Percentiles rank a stretch among this genome's conserved stretches.
Evolutionary conservation across 805 yeast species (phyloP).

Genomic region (Nakazawaea pomicola): DNA sequence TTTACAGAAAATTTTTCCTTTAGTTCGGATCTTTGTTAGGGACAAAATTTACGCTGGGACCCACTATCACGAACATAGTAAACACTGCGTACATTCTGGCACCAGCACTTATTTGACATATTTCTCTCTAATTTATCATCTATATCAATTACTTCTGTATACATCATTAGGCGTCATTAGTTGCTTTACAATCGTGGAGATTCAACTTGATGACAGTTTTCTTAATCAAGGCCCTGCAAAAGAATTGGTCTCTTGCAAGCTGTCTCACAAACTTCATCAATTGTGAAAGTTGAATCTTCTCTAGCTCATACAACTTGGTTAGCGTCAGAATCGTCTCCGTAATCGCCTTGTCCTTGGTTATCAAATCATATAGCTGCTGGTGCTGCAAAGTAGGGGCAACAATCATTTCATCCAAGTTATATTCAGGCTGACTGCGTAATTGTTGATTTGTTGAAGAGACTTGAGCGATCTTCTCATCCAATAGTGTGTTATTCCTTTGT

Average conservation of each 20-base stretch:
- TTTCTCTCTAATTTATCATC: neutral
- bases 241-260: conserved; percentile 61
- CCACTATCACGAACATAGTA: neutral
- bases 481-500: conserved; percentile 22
- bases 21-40: no score
- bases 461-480: conserved; percentile 19
- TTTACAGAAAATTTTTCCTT: neutral
- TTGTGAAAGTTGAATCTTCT: conserved; percentile 43
- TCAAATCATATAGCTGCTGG: conserved; percentile 59
- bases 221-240: conserved; percentile 20
- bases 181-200: neutral
- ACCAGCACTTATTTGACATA: no score
- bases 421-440: conserved; percentile 25
- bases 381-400: conserved; percentile 48
- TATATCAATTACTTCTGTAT: neutral
- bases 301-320: conserved; percentile 39
- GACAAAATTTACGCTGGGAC: neutral
- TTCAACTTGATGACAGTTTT: conserved; percentile 6
- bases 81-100: no score
- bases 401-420: conserved; percentile 38
- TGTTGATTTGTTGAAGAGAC: conserved; percentile 18
- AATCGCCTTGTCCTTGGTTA: conserved; percentile 65
- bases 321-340: conserved; percentile 48
- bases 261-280: conserved; percentile 42
- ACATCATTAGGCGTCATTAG: neutral